A percentile compares a stretch with the other conserved stretches of the same genome.
phyloP scores from a whole-genome alignment of 2,329 filamentous ascomycete species.

The Claviceps lovelessii region DNA sequence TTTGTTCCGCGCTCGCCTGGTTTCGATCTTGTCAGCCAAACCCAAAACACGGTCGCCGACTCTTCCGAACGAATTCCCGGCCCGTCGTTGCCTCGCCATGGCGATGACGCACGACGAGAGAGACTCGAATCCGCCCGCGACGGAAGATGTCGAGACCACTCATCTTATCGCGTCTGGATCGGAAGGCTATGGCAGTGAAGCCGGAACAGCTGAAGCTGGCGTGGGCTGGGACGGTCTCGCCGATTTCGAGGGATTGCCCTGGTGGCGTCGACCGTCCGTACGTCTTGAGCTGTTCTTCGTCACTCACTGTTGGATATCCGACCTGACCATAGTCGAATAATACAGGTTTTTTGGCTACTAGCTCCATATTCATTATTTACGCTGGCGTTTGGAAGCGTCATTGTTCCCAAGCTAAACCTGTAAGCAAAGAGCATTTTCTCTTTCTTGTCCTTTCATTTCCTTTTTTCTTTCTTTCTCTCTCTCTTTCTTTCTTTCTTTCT shows the following conservation, averaged over 20 bases:
- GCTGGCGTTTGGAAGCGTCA: slow-evolving; percentile 69
- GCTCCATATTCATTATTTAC: slow-evolving; percentile 69
- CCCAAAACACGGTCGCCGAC: not conserved
- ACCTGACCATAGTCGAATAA: slow-evolving; percentile 9
- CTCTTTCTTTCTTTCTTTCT: too few species aligned
- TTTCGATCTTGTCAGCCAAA: too few species aligned
- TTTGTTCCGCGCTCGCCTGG: too few species aligned
- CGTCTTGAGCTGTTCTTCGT: slow-evolving; percentile 11
- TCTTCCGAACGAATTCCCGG: not conserved
- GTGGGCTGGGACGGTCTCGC: slow-evolving; percentile 32
- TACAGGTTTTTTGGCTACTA: slow-evolving; percentile 68
- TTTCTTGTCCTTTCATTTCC: not conserved
- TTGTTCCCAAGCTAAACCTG: slow-evolving; percentile 79
- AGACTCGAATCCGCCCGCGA: not conserved
- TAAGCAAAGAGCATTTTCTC: slow-evolving; percentile 20
- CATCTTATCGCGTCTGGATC: slow-evolving; percentile 2
- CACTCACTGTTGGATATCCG: not conserved
- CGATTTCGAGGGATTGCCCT: slow-evolving; percentile 47
- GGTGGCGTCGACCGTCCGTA: slow-evolving; percentile 51
- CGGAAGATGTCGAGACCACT: slow-evolving; percentile 1
- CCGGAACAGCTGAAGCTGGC: slow-evolving; percentile 8
- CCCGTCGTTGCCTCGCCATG: not conserved
- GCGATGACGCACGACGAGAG: not conserved
- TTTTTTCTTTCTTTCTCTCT: too few species aligned
- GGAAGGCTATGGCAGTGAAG: not conserved